Conservation (phyloP, 805 yeast species). For the Wickerhamomyces bovis region DNA sequence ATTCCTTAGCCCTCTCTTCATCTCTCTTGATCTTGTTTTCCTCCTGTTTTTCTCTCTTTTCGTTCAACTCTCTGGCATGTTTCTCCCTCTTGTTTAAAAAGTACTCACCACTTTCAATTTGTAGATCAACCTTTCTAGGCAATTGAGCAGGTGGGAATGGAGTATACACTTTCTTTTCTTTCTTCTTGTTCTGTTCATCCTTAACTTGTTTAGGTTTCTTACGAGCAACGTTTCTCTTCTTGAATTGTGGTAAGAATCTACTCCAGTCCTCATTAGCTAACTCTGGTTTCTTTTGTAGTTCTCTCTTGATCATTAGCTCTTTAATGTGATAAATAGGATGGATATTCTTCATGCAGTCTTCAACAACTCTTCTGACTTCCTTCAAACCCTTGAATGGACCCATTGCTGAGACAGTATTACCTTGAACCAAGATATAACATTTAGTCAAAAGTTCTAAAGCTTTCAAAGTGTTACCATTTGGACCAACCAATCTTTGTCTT, state of each 20-base stretch:
- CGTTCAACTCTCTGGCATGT: conserved; percentile 60
- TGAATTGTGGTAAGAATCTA: conserved; percentile 91
- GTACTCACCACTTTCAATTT: conserved; percentile 97
- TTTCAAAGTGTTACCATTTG: conserved; percentile 92
- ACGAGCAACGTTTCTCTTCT: conserved; percentile 92
- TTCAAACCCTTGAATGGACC: conserved; percentile 93
- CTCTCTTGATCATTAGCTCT: conserved; percentile 96
- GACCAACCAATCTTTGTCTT: conserved; percentile 94
- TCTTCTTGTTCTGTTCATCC: conserved; percentile 38
- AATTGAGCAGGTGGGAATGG: conserved; percentile 98
- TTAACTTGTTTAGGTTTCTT: conserved; percentile 71
- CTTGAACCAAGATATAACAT: conserved; percentile 94
- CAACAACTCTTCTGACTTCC: conserved; percentile 88
- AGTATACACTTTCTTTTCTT: conserved; percentile 72
- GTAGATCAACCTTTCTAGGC: conserved; percentile 95
- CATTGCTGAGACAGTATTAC: conserved; percentile 95
- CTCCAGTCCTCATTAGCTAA: conserved; percentile 96
- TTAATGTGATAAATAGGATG: conserved; percentile 98
- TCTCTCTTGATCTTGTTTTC: conserved; percentile 61
- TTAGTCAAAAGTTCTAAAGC: conserved; percentile 93
- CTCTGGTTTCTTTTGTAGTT: conserved; percentile 91
- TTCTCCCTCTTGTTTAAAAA: conserved; percentile 86
- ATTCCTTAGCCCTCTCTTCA: conserved; percentile 69
- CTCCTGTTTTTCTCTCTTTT: conserved; percentile 73
- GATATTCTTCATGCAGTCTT: conserved; percentile 93